Conservation (phyloP, 495 filamentous ascomycete genomes). For the Barbatosphaeria neglecta region DNA sequence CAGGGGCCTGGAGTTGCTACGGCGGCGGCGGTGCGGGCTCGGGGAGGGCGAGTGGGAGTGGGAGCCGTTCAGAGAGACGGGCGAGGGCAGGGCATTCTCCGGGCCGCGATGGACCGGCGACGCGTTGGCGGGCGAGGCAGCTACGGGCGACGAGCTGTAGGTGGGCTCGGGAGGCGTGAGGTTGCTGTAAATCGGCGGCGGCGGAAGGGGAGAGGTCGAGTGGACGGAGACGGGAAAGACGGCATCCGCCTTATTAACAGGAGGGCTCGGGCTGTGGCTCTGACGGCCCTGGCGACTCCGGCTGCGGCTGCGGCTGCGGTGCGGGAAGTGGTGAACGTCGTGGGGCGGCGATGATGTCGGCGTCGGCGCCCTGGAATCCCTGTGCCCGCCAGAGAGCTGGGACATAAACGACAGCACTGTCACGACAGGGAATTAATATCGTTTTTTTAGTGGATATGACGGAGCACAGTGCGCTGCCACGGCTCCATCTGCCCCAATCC, state of each 20-base stretch:
- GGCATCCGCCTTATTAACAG: slow-evolving; percentile 20
- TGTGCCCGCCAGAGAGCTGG: slow-evolving; percentile 35
- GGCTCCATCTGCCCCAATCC: too few relatives aligned
- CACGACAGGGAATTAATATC: too few relatives aligned
- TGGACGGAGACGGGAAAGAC: background rate
- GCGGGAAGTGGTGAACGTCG: slow-evolving; percentile 9
- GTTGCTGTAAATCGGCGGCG: background rate
- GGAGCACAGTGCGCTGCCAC: too few relatives aligned
- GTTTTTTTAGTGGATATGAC: too few relatives aligned
- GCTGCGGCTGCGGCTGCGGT: too few relatives aligned
- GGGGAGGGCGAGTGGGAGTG: slow-evolving; percentile 12
- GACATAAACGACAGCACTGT: slow-evolving; percentile 51
- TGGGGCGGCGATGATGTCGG: slow-evolving; percentile 22
- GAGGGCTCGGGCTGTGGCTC: too few relatives aligned
- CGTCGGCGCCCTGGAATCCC: slow-evolving; percentile 26
- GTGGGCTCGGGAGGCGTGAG: slow-evolving; percentile 5
- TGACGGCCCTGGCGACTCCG: too few relatives aligned
- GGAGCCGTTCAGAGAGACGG: slow-evolving; percentile 8
- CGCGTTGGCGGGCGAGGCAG: slow-evolving; percentile 13
- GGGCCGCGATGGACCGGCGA: slow-evolving; percentile 17
- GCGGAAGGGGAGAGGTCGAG: too few relatives aligned
- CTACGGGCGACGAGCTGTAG: slow-evolving; percentile 3
- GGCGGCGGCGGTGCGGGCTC: slow-evolving; percentile 11
- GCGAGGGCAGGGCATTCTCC: slow-evolving; percentile 4
- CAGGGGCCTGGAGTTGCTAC: slow-evolving; percentile 38